A percentile compares a stretch with the other conserved stretches of the same genome.
phyloP scores from a whole-genome alignment of 2,329 filamentous ascomycete species.

The Colletotrichum brevisporum region DNA sequence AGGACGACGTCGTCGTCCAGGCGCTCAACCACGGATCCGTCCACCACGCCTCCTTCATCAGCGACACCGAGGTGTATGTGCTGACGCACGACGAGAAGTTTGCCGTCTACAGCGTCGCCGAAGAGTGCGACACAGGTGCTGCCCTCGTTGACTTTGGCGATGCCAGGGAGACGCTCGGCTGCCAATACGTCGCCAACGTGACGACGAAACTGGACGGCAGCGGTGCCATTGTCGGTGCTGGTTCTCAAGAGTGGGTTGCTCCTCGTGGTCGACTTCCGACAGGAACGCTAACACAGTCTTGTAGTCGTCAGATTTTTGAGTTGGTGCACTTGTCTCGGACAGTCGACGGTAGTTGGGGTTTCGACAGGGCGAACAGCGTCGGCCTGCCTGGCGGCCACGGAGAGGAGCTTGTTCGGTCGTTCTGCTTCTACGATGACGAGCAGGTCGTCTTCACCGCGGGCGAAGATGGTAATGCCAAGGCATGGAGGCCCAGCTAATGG shows the following conservation, averaged over 20 bases:
- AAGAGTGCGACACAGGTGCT: conserved; percentile 71
- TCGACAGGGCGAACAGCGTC: conserved; percentile 70
- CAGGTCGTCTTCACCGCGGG: conserved; percentile 71
- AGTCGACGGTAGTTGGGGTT: conserved; percentile 62
- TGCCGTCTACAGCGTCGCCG: conserved; percentile 79
- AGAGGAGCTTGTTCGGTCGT: conserved; percentile 73
- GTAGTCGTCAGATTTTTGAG: conserved; percentile 70
- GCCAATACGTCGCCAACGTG: conserved; percentile 82
- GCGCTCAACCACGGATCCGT: conserved; percentile 84
- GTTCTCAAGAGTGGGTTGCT: conserved; percentile 73
- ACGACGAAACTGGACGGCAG: conserved; percentile 70
- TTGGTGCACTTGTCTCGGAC: conserved; percentile 71
- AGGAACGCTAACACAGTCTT: conserved; percentile 13
- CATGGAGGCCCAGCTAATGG: conserved; percentile 60
- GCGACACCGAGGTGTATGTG: conserved; percentile 75
- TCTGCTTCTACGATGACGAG: conserved; percentile 74
- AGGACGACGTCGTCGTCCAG: conserved; percentile 83
- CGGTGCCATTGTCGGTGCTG: conserved; percentile 74
- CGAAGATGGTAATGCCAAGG: conserved; percentile 71
- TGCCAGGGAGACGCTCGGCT: conserved; percentile 73
- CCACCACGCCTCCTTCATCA: conserved; percentile 81
- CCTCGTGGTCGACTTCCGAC: background rate
- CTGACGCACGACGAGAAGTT: conserved; percentile 85
- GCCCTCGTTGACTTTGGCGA: conserved; percentile 76
- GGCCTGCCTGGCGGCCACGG: conserved; percentile 74